Conservation (phyloP, 2,329 filamentous ascomycete species). For the Pseudogymnoascus sp. region DNA sequence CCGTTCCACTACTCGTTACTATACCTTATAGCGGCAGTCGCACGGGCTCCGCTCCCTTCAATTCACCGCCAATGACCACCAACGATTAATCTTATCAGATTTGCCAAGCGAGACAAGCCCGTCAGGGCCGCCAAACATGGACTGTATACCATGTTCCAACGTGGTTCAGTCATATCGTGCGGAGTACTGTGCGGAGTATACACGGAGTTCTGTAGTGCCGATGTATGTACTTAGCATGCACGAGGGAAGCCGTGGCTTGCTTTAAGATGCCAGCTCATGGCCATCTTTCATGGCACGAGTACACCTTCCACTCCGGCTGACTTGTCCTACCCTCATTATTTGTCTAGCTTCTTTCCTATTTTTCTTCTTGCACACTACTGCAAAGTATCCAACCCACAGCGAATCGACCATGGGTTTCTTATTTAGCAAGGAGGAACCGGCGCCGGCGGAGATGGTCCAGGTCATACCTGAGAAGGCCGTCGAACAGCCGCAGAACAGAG, state of each 20-base stretch:
- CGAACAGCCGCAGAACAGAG: constrained; percentile 27
- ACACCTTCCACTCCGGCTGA: neutral
- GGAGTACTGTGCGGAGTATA: neutral
- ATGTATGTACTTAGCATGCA: neutral
- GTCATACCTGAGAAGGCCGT: constrained; percentile 12
- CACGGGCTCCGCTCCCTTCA: neutral
- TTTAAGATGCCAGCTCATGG: neutral
- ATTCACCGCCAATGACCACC: neutral
- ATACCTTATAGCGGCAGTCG: neutral
- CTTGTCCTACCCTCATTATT: neutral
- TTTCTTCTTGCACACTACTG: neutral
- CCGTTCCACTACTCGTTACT: too few relatives aligned
- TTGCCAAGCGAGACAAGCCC: neutral
- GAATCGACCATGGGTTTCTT: constrained; percentile 1
- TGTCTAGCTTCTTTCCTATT: neutral
- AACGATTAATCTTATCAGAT: constrained; percentile 8
- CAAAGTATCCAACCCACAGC: neutral
- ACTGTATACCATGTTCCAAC: neutral
- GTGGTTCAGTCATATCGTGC: neutral
- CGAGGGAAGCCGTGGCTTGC: neutral
- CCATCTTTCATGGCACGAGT: neutral
- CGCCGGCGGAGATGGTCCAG: constrained; percentile 16
- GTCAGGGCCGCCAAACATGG: neutral
- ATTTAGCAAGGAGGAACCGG: constrained; percentile 17
- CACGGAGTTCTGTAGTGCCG: neutral